Percentiles rank a stretch among this genome's conserved stretches.
Conservation (phyloP, 768 basidiomycete species). For the Strobilomyces confusus region DNA sequence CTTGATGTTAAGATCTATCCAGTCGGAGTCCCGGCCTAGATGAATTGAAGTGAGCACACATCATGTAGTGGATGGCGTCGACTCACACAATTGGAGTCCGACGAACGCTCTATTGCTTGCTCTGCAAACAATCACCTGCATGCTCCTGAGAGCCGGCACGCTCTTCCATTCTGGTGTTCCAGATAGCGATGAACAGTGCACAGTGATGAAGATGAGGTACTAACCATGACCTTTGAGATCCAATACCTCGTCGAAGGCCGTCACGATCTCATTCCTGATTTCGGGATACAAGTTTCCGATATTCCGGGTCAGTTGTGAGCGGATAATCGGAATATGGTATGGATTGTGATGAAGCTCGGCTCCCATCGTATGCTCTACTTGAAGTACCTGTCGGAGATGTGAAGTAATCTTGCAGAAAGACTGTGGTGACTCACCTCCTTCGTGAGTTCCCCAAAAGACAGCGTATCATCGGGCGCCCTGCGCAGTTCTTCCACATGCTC, state of each 20-base stretch:
- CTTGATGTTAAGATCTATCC: constrained; percentile 2
- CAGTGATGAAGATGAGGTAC: neutral
- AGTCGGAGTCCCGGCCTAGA: neutral
- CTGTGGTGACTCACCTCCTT: constrained; percentile 30
- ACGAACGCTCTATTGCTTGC: no score
- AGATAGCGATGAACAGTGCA: neutral
- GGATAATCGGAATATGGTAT: neutral
- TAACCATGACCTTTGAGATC: neutral
- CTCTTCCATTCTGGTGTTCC: neutral
- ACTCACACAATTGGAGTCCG: no score
- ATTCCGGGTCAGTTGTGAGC: neutral
- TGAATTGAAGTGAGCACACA: neutral
- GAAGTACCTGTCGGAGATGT: neutral
- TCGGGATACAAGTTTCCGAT: neutral
- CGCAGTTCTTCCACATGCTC: neutral
- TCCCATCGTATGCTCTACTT: neutral
- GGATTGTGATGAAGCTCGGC: neutral
- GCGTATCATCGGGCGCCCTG: neutral
- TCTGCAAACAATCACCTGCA: neutral
- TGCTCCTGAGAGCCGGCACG: neutral
- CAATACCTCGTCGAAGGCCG: neutral
- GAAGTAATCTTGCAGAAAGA: neutral
- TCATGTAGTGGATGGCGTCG: no score
- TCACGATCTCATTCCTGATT: neutral
- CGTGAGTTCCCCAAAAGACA: neutral